Conservation (phyloP, 2,329 filamentous ascomycete genomes). For the Penicillium sp. region DNA sequence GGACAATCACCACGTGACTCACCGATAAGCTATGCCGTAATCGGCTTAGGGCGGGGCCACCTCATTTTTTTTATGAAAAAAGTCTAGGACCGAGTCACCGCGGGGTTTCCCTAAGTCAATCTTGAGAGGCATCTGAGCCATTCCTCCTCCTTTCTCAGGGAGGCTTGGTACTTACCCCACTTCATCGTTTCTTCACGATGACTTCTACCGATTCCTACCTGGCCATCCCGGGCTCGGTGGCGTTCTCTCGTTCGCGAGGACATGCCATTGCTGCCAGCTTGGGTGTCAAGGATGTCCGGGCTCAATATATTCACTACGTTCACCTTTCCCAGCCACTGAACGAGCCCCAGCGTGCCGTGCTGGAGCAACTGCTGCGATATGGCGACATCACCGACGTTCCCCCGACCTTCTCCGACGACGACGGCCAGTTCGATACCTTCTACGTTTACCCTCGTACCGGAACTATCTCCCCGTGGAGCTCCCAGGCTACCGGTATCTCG, state of each 20-base stretch:
- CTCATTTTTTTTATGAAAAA: conserved; percentile 22
- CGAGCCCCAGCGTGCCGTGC: conserved; percentile 45
- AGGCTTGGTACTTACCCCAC: conserved; percentile 7
- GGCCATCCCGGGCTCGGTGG: conserved; percentile 40
- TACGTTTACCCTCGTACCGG: conserved; percentile 74
- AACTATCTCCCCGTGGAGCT: conserved; percentile 93
- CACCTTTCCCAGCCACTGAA: conserved; percentile 51
- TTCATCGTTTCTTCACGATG: conserved; percentile 26
- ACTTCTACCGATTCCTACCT: conserved; percentile 31
- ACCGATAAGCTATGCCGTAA: conserved; percentile 19
- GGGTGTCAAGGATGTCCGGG: conserved; percentile 42
- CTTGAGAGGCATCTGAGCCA: conserved; percentile 24
- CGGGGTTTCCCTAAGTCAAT: conserved; percentile 21
- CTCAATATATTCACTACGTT: conserved; percentile 59
- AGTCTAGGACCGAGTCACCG: conserved; percentile 21
- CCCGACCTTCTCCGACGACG: conserved; percentile 42
- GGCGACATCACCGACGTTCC: conserved; percentile 51
- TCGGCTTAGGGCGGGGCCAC: conserved; percentile 23
- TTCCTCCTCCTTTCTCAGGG: conserved; percentile 20
- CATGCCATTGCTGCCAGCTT: conserved; percentile 41
- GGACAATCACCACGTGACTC: conserved; percentile 19
- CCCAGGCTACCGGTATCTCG: conserved; percentile 88
- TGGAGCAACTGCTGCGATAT: conserved; percentile 59
- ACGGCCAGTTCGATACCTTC: conserved; percentile 54
- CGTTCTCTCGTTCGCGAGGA: conserved; percentile 45